Conservation (phyloP, 495 filamentous ascomycete species). For the Usnea hakonensis region DNA sequence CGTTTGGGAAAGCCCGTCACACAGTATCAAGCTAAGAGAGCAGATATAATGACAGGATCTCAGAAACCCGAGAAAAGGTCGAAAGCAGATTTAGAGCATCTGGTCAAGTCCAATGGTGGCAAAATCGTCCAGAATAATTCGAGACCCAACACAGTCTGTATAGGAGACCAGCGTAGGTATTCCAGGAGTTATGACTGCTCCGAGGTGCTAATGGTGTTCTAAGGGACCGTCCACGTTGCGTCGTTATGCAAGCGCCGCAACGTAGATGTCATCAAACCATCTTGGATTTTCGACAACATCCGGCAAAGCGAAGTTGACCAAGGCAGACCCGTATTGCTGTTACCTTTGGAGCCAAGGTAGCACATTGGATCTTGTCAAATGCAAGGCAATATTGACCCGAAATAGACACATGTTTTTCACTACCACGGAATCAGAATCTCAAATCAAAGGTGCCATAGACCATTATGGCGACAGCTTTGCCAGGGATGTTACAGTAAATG, state of each 20-base stretch:
- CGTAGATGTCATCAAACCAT: conserved; percentile 64
- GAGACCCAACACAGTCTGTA: conserved; percentile 51
- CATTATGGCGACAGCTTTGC: conserved; percentile 77
- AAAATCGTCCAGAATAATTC: conserved; percentile 65
- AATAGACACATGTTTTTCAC: conserved; percentile 52
- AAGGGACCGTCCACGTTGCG: conserved; percentile 74
- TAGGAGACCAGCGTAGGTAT: conserved; percentile 66
- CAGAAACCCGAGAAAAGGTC: conserved; percentile 52
- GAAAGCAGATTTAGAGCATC: conserved; percentile 73
- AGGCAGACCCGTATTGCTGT: conserved; percentile 45
- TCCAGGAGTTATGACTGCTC: neutral
- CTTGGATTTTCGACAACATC: conserved; percentile 81
- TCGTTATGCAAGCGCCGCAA: conserved; percentile 65
- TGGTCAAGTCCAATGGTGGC: conserved; percentile 87
- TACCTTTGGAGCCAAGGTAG: conserved; percentile 65
- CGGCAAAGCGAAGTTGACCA: conserved; percentile 56
- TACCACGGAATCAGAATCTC: conserved; percentile 36
- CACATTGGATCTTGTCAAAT: conserved; percentile 21
- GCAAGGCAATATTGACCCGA: neutral
- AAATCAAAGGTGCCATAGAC: conserved; percentile 53
- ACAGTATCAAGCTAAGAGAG: conserved; percentile 24
- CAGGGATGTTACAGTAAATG: conserved; percentile 56
- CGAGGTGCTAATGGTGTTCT: conserved; percentile 9
- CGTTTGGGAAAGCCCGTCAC: conserved; percentile 36
- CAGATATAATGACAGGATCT: conserved; percentile 53